Conservation (phyloP, 495 filamentous ascomycete genomes). For the Evansstolkia leycettana region DNA sequence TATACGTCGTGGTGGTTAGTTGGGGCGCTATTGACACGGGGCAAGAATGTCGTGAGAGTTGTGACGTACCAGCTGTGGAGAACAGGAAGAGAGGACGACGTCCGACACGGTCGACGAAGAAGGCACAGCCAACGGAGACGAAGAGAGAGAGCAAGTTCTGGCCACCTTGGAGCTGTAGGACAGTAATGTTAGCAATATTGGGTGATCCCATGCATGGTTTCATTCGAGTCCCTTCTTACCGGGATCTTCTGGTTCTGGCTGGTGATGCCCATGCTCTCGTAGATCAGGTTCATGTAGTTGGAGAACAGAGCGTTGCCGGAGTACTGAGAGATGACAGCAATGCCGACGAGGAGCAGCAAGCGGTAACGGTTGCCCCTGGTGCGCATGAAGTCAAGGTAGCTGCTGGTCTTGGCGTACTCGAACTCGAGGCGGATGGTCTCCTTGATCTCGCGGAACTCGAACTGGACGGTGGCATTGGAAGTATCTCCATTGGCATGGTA, state of each 20-base stretch:
- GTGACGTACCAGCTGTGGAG: constrained; percentile 30
- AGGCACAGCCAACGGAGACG: constrained; percentile 39
- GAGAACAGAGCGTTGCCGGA: constrained; percentile 53
- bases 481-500: constrained; percentile 18
- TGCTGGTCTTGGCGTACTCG: constrained; percentile 15
- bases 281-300: constrained; percentile 43
- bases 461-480: constrained; percentile 10
- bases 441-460: constrained; percentile 18
- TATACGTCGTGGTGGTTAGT: neutral
- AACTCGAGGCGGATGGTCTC: constrained; percentile 16
- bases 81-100: constrained; percentile 42
- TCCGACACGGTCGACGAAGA: constrained; percentile 43
- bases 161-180: constrained; percentile 11
- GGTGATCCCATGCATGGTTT: neutral
- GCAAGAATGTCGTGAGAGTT: no score
- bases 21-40: no score
- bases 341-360: constrained; percentile 38
- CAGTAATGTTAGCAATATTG: neutral
- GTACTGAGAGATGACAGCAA: constrained; percentile 49
- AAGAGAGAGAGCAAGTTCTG: constrained; percentile 23
- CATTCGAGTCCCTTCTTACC: constrained; percentile 21
- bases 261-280: constrained; percentile 41
- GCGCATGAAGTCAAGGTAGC: constrained; percentile 44
- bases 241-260: constrained; percentile 32
- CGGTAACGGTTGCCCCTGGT: constrained; percentile 58